These are phyloP conservation scores for Colletotrichum gigasporum DNA, from an alignment of 2,329 filamentous ascomycete genomes.

Conservation along the genomic window DNA sequence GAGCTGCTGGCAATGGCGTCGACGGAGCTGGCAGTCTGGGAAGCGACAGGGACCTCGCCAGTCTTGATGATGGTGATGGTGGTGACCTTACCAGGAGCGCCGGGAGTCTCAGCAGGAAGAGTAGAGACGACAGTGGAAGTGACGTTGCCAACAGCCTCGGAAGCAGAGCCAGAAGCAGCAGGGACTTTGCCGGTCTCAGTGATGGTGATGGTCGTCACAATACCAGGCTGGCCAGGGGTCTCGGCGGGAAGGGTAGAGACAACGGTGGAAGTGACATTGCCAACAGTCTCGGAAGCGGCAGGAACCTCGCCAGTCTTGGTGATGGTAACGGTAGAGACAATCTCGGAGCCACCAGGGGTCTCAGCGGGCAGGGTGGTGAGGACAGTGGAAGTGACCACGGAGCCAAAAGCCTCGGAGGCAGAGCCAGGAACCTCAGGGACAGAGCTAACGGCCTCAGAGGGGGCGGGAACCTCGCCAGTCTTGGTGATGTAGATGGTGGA, in stretches of 20 bases:
- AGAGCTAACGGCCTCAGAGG: no score
- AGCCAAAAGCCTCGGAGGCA: not conserved
- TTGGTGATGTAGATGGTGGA: conserved; percentile 1
- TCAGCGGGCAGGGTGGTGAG: not conserved
- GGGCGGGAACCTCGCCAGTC: not conserved
- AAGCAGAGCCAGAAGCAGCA: not conserved
- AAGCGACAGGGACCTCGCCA: not conserved
- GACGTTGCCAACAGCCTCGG: not conserved
- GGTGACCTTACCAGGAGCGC: not conserved
- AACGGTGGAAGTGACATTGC: conserved; percentile 10
- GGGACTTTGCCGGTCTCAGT: conserved; percentile 15
- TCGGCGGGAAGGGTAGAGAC: conserved; percentile 25
- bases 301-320: not conserved
- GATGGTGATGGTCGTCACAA: conserved; percentile 23
- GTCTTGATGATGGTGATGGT: conserved; percentile 17
- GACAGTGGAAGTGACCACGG: not conserved
- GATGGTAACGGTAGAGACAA: not conserved
- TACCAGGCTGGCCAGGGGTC: conserved; percentile 5
- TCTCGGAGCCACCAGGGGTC: not conserved
- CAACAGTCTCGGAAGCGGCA: conserved; percentile 3
- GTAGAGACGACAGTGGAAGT: conserved; percentile 2
- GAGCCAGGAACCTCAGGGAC: no score
- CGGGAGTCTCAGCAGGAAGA: conserved; percentile 15
- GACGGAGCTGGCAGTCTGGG: not conserved
- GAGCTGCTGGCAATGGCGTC: not conserved